Base-by-base conservation (phyloP, 2,329 filamentous ascomycete species). In the Rhytidhysteron rufulum region DNA sequence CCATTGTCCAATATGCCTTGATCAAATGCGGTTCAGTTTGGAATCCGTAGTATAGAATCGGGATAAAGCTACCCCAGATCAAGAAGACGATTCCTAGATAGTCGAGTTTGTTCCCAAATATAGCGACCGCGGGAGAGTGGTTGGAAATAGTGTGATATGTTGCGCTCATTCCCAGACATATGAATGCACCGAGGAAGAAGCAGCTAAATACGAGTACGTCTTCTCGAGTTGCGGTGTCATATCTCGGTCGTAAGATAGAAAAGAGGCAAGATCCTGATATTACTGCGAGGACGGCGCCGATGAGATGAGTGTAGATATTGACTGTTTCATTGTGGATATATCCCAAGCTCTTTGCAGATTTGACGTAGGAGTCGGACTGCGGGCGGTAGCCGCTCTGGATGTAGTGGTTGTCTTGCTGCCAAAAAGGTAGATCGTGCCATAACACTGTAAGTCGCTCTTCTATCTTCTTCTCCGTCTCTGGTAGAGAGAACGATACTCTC, bases 41-140 rank as follows among this genome's bases (percentile, higher is more conserved):
- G 47, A 80, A 78, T 3, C 66, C 70, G 53, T 78, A 78, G 51
- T 76, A 77, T 43, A 98, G 66, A 36, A 86, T 85, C 2, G 93
- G 90, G 33, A 97, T 80, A 59, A 91, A 95, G 61, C 85, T 91
- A 5, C 93, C 93, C 51, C 91, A 86, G 43, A 97, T 97, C 51
- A 98, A 71, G 35, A 83, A 80, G 21, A 97, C 87, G 53, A 98
- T 98, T 5, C 93, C 93, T 4, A 91, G 80, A 62, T 98, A 97
- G 62, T 98, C 93, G 41, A 97, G 71, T 64, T 95, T 88, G 63
- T 97, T 97, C 9, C 90, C 90, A 72, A 88, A 86, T 46, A 79
- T 83, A 2, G 85, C 82, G 11, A 96, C 87, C 2, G 68, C 67
- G 27, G 81, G 79, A 15, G 86, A 93, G 65, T 98, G 93, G 51